Evolutionary conservation across 805 yeast genomes (phyloP), one percentile per base, ranked within the genome.

Genomic region (Starmera pachycereana): DNA sequence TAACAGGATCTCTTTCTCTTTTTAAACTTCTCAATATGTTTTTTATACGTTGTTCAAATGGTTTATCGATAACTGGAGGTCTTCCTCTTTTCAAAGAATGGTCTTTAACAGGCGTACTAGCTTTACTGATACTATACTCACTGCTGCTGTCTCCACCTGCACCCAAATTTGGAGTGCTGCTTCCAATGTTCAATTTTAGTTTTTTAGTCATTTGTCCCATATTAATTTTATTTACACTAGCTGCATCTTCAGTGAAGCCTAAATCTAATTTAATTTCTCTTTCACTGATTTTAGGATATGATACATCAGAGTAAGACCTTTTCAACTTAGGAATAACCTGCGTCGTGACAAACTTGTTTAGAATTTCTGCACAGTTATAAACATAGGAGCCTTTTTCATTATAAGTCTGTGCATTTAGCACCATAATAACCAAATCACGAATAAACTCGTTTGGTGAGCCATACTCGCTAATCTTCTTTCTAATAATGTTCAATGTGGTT

Each of bases 21-120:
- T 88, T 84, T 54, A 92, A 67, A 37, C 76, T 78, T 57, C 94
- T 77, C 68, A 92, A 63, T 32, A 92, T 79, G 48, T 86, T 78
- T 59, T 90, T 89, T 61, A 90, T 88, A 46, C 97, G 71, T 54
- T 87, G 87, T 61, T 92, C 97, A 59, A 82, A 89, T 6, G 95
- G 95, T 55, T 78, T 81, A 58, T 85, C 95, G 37, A 87, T 86
- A 41, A 86, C 81, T 2, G 96, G 95, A 6, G 96, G 96, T 51
- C 95, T 72, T 14, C 95, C 95, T 53, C 95, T 72, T 58, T 85
- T 81, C 40, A 51, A 52, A 6, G 58, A 45, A 32, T 49, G 53
- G 8, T 54, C 59, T 29, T 49, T 49, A 14, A 39, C 44, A 14
- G 46, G 43, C 11, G 35, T 30, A 22, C 27, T 22, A 22, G 27